Evolutionary conservation across 176 grass and related monocot genomes (phyloP), one percentile per base, ranked within the genome.

Genomic region (Pontederia crassipes): DNA sequence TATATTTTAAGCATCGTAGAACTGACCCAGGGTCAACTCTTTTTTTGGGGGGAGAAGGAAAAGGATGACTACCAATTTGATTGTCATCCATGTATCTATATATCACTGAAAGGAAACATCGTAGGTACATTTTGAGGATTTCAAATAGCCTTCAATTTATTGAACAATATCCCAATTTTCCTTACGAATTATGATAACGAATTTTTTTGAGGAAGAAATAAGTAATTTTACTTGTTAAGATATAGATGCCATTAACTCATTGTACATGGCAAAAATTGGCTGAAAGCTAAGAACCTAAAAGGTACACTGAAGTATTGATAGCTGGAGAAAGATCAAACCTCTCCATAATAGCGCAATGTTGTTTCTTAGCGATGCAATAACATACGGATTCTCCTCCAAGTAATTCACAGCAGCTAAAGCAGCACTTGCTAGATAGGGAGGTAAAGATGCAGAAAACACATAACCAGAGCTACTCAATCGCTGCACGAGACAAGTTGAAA

Each of bases 381-480:
- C 74, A 70, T 77, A 84, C 3, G 78, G 91, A 84, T 90, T 96
- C 45, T 74, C 80, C 78, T 96, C 86, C 66, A 90, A 80, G 74
- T 78, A 86, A 67, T 87, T 85, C 49, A 96, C 91, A 8, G 91
- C 86, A 79, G 91, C 80, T 77, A 96, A 78, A 40, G 86, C 91
- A 61, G 83, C 86, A 66, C 69, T 90, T 8, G 86, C 91, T 55
- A 96, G 91, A 73, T 96, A 96, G 57, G 86, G 91, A 72, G 91
- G 91, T 55, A 96, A 78, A 54, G 91, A 96, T 16, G 91, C 91
- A 69, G 91, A 90, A 72, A 96, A 96, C 63, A 90, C 86, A 80
- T 96, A 96, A 8, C 83, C 91, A 52, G 91, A 66, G 16, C 91
- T 96, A 74, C 91, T 96, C 65, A 96, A 72, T 49, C 86, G 83